These are phyloP conservation scores for Penstemon davidsonii DNA, from an alignment of 257 asterid species.

Conservation along the genomic window DNA sequence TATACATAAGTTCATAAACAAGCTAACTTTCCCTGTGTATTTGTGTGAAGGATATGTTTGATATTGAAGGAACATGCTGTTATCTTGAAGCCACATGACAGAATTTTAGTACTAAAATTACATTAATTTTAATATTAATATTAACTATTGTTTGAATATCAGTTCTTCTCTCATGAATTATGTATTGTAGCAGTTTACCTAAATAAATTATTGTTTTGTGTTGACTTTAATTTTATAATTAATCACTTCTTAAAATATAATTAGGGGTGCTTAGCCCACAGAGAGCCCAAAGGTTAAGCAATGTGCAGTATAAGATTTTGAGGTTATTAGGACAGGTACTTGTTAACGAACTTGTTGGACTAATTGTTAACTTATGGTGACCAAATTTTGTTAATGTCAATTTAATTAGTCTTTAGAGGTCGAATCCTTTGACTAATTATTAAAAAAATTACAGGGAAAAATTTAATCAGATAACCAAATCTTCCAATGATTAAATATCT, in stretches of 20 bases:
- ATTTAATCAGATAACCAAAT: conserved; percentile 1
- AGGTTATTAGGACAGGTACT: conserved; percentile 26
- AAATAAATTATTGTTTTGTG: neutral
- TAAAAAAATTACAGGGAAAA: too few relatives aligned
- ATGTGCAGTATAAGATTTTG: conserved; percentile 15
- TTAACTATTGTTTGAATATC: neutral
- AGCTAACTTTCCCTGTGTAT: neutral
- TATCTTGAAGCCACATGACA: conserved; percentile 32
- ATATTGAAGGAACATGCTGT: conserved; percentile 22
- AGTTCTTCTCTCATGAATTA: neutral
- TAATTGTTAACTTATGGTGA: conserved; percentile 13
- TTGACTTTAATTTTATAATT: conserved; percentile 11
- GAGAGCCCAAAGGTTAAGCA: conserved; percentile 30
- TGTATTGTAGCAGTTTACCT: neutral
- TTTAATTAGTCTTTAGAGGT: conserved; percentile 6
- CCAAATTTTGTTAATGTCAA: conserved; percentile 11
- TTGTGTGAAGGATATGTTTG: conserved; percentile 25
- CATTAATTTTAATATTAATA: neutral
- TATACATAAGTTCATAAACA: neutral
- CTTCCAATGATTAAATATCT: conserved; percentile 5
- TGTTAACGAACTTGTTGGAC: conserved; percentile 30
- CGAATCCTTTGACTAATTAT: conserved; percentile 12
- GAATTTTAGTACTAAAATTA: conserved; percentile 1
- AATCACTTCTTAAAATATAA: conserved; percentile 21
- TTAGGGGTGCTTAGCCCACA: conserved; percentile 30